These are phyloP conservation scores for Harringtonia lauricola DNA, from an alignment of 2,329 filamentous ascomycete genomes.

Conservation along the genomic window DNA sequence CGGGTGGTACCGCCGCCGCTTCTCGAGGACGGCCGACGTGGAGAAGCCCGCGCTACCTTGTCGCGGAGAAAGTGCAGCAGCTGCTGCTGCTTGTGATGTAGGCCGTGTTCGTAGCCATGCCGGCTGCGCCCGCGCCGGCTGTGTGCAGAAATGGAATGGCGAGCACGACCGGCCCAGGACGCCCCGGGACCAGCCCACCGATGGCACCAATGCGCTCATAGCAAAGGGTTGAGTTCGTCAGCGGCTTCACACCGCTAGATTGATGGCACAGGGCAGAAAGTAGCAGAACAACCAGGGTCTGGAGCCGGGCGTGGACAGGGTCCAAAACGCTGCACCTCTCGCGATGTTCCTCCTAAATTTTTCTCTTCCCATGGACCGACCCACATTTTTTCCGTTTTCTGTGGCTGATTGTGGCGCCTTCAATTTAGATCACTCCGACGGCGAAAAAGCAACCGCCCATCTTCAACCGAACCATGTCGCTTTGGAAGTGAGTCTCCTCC, in stretches of 20 bases:
- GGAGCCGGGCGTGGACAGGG: neutral
- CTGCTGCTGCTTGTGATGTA: slow-evolving; percentile 7
- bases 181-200: neutral
- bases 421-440: too few species aligned
- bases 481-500: slow-evolving; percentile 13
- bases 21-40: slow-evolving; percentile 38
- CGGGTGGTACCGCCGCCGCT: slow-evolving; percentile 33
- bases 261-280: too few species aligned
- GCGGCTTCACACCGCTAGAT: too few species aligned
- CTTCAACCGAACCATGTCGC: slow-evolving; percentile 15
- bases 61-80: neutral
- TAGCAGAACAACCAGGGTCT: too few species aligned
- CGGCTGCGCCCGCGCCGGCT: neutral
- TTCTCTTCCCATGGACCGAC: too few species aligned
- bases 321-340: neutral
- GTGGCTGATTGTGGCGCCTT: too few species aligned
- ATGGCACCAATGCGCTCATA: slow-evolving; percentile 7
- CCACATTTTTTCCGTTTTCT: too few species aligned
- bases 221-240: too few species aligned
- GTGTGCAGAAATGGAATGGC: neutral
- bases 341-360: neutral
- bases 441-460: neutral
- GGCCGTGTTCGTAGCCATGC: slow-evolving; percentile 12
- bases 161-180: neutral
- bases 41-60: slow-evolving; percentile 39